Evolutionary conservation across 257 asterid species (phyloP), one percentile per base, ranked within the genome.

Genomic region (Forsythia viridissima): DNA sequence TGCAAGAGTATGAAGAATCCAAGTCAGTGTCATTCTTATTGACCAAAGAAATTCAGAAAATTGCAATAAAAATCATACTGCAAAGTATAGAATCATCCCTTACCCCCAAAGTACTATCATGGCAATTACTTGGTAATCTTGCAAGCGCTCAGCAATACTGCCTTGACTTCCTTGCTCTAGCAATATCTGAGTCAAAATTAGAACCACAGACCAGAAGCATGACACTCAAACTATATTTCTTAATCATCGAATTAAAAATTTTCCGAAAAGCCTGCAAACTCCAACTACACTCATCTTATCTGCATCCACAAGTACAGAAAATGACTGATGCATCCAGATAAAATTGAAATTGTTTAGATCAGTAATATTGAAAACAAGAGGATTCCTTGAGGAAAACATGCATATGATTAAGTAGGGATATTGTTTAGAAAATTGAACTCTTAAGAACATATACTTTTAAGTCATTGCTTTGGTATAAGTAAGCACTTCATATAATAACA

Each of bases 101-200:
- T 30, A 93, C 98, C 99, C 99, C 87, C 89, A 77, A 83, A 96
- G 86, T 24, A 93, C 88, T 65, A 96, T 85, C 98, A 88, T 93
- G 61, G 97, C 97, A 76, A 92, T 84, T 70, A 90, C 93, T 85
- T 93, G 96, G 82, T 95, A 96, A 66, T 85, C 93, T 67, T 90
- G 92, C 92, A 96, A 75, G 72, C 93, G 92, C 71, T 90, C 92
- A 59, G 89, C 85, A 59, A 95, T 86, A 76, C 90, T 86, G 57
- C 75, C 75, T 20, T 76, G 76, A 79, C 82, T 86, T 83, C 82
- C 97, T 80, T 93, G 87, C 82, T 93, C 98, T 68, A 93, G 83
- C 86, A 91, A 80, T 57, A 82, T 65, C 98, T 91, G 88, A 85
- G 71, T 74, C 80, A 74, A 74, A 76, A 46, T 30, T 36, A 36